Base-by-base conservation (phyloP, 208 protist genomes). In the Eutreptiella sp. region DNA sequence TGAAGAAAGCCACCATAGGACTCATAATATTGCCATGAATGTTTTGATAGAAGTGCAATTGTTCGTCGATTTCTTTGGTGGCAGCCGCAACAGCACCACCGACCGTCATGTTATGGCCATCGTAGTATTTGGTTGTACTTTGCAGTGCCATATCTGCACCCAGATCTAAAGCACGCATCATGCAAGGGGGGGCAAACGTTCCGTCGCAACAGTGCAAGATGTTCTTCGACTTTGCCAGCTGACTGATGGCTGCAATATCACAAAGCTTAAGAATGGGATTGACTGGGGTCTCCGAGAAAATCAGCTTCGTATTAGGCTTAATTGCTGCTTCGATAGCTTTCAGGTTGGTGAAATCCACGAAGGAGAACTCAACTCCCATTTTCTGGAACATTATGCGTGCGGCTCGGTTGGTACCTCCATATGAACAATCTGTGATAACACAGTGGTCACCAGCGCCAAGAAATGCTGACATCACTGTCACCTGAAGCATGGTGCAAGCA, bases 121-220 rank as follows among this genome's bases (percentile, higher is more conserved):
- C 93, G 32, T 96, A 76, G 68, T 90, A 97, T 79, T 98, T 98
- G 50, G 91, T 97, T 19, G 92, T 90, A 57, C 86, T 94, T 71
- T 96, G 87, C 14, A 96, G 71, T 1, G 90, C 93, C 23, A 98
- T 74, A 59, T 98, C 92, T n/a, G 87, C 93, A 62, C 94, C 95
- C 35, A 87, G 75, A 59, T 94, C 81, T 24, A 97, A 79, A 43
- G 93, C 87, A 29, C 81, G 75, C 76, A 92, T 93, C 74, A 97
- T 95, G 66, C 88, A 80, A n/a, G 93, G 81, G 9, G 92, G 94
- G 53, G 90, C 83, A 59, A 98, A 97, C 19, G 93, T 97, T 77
- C 90, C 95, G 68, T 97, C 93, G 53, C 93, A 93, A 47, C 95
- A 78, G 32, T 96, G 75, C 19, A 97, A 45, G 29, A 96, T 43